Base-by-base conservation (phyloP, 768 basidiomycete genomes). In the Russula dissimulans region DNA sequence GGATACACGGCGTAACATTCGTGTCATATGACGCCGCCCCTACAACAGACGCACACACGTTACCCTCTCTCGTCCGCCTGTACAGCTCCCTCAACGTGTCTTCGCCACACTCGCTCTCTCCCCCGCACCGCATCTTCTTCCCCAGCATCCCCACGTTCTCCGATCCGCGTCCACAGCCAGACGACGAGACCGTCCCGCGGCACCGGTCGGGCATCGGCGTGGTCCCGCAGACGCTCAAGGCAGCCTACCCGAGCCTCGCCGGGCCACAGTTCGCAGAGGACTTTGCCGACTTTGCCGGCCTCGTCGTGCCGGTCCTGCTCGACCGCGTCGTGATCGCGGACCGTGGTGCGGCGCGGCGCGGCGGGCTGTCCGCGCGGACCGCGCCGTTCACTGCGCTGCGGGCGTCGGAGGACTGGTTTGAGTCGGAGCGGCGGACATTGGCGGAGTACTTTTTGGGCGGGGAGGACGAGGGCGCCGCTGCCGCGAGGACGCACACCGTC, bases 321-420 rank as follows among this genome's bases (percentile, higher is more conserved):
- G 86, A 89, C 65, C 84, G 90, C 11, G 75, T 89, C 12, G 82
- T 95, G 36, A 73, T 97, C 38, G 85, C 84, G 0, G 91, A 95
- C 67, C 76, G 85, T 48, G 78, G 81, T n/a, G 87, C 86, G 0
- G 85, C 89, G 75, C 57, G 64, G 64, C 45, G 69, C 6, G 34
- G 43, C 4, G 61, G 54, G 15, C 32, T 57, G 68, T 26, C 73
- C 71, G 59, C 66, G 74, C 43, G 68, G 76, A 42, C 70, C 69
- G 34, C 74, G 72, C 18, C 65, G 63, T 61, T 64, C 32, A 58
- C 82, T 3, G 70, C 82, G 41, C 52, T 64, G 18, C 72, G 80
- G 38, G 70, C 71, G 18, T 65, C 83, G 9, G 76, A 74, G 7
- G 62, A 62, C 38, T 39, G 67, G 67, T 61, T 64, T 15, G 64